Evolutionary conservation across 306 rosid species (phyloP).

Genomic region (Sechiopsis laciniata): DNA sequence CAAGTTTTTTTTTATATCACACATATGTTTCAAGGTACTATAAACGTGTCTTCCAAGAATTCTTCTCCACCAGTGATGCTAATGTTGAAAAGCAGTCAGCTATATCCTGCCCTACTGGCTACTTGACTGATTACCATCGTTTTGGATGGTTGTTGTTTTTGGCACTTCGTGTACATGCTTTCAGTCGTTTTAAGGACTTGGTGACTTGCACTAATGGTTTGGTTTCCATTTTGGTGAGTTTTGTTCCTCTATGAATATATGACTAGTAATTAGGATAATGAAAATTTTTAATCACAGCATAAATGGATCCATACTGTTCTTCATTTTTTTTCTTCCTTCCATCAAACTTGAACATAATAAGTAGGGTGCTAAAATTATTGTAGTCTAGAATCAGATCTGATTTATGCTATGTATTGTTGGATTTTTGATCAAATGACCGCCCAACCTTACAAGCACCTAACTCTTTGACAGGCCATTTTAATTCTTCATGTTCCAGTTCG

Average conservation of each 20-base stretch:
- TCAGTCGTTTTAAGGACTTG: slow-evolving; percentile 80
- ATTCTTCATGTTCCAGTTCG: slow-evolving; percentile 75
- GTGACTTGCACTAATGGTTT: slow-evolving; percentile 89
- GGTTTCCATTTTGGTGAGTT: slow-evolving; percentile 85
- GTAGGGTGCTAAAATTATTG: background rate
- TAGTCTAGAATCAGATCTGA: background rate
- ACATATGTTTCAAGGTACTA: slow-evolving; percentile 49
- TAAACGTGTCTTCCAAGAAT: slow-evolving; percentile 71
- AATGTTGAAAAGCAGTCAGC: slow-evolving; percentile 38
- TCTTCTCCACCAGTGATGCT: slow-evolving; percentile 59
- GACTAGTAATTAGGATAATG: slow-evolving; percentile 15
- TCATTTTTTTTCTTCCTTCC: background rate
- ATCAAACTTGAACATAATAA: background rate
- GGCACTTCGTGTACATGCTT: slow-evolving; percentile 90
- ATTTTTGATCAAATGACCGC: background rate
- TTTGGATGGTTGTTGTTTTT: slow-evolving; percentile 97
- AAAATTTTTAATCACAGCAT: slow-evolving; percentile 16
- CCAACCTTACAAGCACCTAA: slow-evolving; percentile 14
- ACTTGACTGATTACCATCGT: slow-evolving; percentile 71
- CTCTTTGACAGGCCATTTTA: slow-evolving; percentile 70
- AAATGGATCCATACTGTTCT: background rate
- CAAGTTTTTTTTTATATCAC: background rate
- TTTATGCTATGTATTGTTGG: background rate
- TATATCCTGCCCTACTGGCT: slow-evolving; percentile 29
- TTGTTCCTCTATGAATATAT: slow-evolving; percentile 11